Conservation (phyloP, 257 asterid species). For the Solanum corneliomulleri region DNA sequence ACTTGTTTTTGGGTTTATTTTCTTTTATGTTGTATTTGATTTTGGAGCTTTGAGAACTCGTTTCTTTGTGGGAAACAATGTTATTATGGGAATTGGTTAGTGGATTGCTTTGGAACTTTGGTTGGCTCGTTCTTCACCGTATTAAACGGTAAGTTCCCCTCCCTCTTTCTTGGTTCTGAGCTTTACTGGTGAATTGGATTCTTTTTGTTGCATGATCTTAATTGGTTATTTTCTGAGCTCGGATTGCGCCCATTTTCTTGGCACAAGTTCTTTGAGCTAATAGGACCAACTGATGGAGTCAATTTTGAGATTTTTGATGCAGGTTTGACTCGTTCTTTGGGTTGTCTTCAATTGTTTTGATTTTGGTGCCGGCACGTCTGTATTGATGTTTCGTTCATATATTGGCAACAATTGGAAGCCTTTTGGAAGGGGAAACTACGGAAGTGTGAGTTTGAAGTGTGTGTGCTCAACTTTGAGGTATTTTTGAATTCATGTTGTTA, state of each 20-base stretch:
- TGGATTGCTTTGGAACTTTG: background rate
- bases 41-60: background rate
- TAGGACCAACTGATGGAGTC: background rate
- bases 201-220: background rate
- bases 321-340: background rate
- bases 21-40: background rate
- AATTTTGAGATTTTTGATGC: background rate
- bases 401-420: background rate
- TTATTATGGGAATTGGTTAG: no score
- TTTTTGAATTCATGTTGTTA: background rate
- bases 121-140: background rate
- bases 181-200: background rate
- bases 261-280: background rate
- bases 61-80: no score
- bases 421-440: background rate
- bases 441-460: background rate
- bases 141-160: background rate
- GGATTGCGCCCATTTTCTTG: background rate
- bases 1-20: background rate
- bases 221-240: background rate
- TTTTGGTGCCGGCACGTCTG: background rate
- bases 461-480: background rate
- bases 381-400: background rate
- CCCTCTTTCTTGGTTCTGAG: background rate
- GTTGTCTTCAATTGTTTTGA: background rate